Evolutionary conservation across 805 yeast genomes (phyloP).

Genomic region (Suhomyces tanzawaensis): DNA sequence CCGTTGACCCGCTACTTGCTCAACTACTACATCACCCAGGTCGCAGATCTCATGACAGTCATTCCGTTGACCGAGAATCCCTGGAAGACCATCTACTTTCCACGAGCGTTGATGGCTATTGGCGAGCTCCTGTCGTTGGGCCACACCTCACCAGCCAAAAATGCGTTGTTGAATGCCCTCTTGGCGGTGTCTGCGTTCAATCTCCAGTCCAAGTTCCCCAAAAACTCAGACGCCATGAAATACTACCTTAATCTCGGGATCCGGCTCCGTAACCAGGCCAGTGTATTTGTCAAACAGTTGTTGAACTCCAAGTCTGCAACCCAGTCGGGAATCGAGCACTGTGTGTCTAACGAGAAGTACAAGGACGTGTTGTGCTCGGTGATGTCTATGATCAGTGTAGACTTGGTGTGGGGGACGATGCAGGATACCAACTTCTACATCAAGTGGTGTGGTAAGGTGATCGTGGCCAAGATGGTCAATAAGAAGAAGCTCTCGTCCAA

Average conservation of each 20-base stretch:
- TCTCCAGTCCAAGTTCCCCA: constrained; percentile 66
- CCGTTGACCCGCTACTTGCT: constrained; percentile 72
- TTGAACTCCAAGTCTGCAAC: constrained; percentile 32
- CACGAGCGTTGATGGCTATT: constrained; percentile 75
- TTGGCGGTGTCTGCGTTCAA: constrained; percentile 82
- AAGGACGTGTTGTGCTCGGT: constrained; percentile 83
- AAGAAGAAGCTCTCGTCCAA: constrained; percentile 68
- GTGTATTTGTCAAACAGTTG: constrained; percentile 60
- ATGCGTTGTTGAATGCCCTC: constrained; percentile 73
- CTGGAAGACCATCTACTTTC: constrained; percentile 85
- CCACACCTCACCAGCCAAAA: constrained; percentile 68
- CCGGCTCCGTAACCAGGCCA: constrained; percentile 71
- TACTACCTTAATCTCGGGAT: constrained; percentile 72
- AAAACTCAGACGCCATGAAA: constrained; percentile 63
- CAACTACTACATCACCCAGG: constrained; percentile 69
- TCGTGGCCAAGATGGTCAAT: constrained; percentile 62
- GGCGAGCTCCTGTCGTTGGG: constrained; percentile 80
- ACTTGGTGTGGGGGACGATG: constrained; percentile 89
- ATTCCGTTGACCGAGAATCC: constrained; percentile 73
- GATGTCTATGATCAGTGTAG: constrained; percentile 82
- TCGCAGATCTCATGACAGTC: constrained; percentile 77
- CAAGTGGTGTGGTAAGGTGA: constrained; percentile 72
- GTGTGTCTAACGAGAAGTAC: constrained; percentile 59
- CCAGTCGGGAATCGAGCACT: constrained; percentile 42
- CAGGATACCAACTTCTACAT: constrained; percentile 76